Evolutionary conservation across 2,329 filamentous ascomycete species (phyloP).

Genomic region (Colletotrichum acutatum): DNA sequence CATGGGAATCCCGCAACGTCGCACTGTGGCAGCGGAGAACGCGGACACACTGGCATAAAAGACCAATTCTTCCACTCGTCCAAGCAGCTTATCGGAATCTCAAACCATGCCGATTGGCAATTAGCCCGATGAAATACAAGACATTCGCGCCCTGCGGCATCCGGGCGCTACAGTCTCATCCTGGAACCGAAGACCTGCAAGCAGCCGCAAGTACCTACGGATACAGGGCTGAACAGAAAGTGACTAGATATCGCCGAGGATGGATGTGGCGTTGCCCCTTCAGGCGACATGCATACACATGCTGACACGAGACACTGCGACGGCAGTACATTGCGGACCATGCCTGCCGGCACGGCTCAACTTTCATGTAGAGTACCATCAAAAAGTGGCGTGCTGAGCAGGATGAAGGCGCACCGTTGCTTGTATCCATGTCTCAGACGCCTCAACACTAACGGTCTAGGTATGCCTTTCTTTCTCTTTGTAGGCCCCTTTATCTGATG

Average conservation of each 20-base stretch:
- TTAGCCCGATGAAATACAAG: background rate
- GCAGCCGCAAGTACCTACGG: background rate
- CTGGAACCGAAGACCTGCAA: background rate
- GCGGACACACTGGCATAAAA: too few relatives aligned
- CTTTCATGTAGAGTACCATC: background rate
- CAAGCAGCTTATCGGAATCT: background rate
- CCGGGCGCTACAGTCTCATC: background rate
- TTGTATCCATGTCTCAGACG: background rate
- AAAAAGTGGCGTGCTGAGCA: background rate
- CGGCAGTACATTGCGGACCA: background rate
- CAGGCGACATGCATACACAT: background rate
- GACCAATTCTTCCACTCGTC: too few relatives aligned
- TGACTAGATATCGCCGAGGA: background rate
- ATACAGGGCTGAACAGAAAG: background rate
- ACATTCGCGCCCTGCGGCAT: background rate
- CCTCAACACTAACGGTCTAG: background rate
- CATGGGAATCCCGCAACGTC: background rate
- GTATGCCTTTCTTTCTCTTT: background rate
- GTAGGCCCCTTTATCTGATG: background rate
- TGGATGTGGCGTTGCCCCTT: background rate
- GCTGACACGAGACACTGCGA: background rate
- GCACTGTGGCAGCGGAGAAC: background rate
- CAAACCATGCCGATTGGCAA: background rate
- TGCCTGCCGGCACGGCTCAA: background rate
- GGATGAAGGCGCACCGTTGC: background rate